These are phyloP conservation scores for Chlamydomonas sp. DNA, from an alignment of 139 green algal species.

Conservation along the genomic window DNA sequence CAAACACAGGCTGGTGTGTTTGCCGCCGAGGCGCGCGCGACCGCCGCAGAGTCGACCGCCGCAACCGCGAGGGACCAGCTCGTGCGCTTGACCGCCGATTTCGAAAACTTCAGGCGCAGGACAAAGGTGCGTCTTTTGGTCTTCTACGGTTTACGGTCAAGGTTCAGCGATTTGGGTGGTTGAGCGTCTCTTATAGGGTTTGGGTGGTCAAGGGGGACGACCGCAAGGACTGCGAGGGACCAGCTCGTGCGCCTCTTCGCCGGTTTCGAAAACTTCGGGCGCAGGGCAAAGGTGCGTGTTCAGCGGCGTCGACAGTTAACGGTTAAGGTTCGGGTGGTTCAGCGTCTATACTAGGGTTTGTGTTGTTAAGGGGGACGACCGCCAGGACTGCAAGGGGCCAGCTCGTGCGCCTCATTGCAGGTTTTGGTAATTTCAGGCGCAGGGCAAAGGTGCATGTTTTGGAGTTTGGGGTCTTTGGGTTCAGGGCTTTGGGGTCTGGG, in stretches of 20 bases:
- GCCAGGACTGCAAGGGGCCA: constrained; percentile 58
- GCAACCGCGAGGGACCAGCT: constrained; percentile 66
- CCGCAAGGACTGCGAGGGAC: constrained; percentile 47
- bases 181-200: too few species aligned
- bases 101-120: constrained; percentile 98
- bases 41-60: constrained; percentile 26
- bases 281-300: constrained; percentile 62
- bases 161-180: not conserved
- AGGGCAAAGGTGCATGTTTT: constrained; percentile 56
- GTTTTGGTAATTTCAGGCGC: constrained; percentile 99
- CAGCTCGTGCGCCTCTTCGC: constrained; percentile 84
- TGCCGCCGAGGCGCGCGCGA: constrained; percentile 27
- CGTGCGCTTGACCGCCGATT: constrained; percentile 89
- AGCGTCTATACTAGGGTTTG: too few species aligned
- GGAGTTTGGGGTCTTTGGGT: too few species aligned
- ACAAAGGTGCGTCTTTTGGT: constrained; percentile 39
- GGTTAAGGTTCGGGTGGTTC: not conserved
- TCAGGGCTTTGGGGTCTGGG: too few species aligned
- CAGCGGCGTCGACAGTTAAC: too few species aligned
- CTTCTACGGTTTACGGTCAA: too few species aligned
- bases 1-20: too few species aligned
- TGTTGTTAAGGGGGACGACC: too few species aligned
- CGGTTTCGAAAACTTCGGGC: constrained; percentile 99
- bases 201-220: too few species aligned
- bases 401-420: constrained; percentile 82